Percentiles rank a stretch among this genome's conserved stretches.
Conservation (phyloP, 2,329 filamentous ascomycete genomes). For the Acrodontium crateriforme region DNA sequence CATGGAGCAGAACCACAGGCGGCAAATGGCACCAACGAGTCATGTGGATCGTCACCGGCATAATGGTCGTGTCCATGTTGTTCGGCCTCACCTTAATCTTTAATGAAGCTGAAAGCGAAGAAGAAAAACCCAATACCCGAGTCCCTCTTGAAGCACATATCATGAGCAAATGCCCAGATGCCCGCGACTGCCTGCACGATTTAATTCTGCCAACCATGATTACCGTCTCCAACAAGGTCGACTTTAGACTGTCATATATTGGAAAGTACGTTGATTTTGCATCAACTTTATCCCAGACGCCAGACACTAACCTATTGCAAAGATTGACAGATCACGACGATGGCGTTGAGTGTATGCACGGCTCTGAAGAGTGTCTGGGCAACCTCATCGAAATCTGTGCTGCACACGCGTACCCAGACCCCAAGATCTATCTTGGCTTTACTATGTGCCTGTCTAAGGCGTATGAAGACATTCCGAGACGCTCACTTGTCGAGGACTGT, state of each 20-base stretch:
- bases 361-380: slow-evolving; percentile 78
- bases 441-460: slow-evolving; percentile 74
- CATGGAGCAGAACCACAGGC: slow-evolving; percentile 18
- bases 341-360: slow-evolving; percentile 79
- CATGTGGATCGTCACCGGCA: slow-evolving; percentile 16
- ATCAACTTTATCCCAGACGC: neutral
- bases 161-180: slow-evolving; percentile 90
- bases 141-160: slow-evolving; percentile 88
- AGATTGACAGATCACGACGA: slow-evolving; percentile 58
- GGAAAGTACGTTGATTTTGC: slow-evolving; percentile 47
- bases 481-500: slow-evolving; percentile 69
- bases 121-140: slow-evolving; percentile 14
- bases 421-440: slow-evolving; percentile 82
- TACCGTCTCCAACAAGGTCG: slow-evolving; percentile 64
- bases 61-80: slow-evolving; percentile 15
- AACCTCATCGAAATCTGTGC: slow-evolving; percentile 93
- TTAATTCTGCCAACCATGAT: slow-evolving; percentile 81
- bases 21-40: slow-evolving; percentile 20
- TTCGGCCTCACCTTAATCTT: slow-evolving; percentile 14
- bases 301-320: slow-evolving; percentile 2
- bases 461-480: slow-evolving; percentile 64
- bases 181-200: slow-evolving; percentile 64
- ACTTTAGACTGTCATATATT: slow-evolving; percentile 85
- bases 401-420: slow-evolving; percentile 64
- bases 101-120: slow-evolving; percentile 13